Percentiles rank a stretch among this genome's conserved stretches.
Evolutionary conservation across 1,284 basidiomycete genomes (phyloP).

Genomic region (Lentinula novae-zelandiae): DNA sequence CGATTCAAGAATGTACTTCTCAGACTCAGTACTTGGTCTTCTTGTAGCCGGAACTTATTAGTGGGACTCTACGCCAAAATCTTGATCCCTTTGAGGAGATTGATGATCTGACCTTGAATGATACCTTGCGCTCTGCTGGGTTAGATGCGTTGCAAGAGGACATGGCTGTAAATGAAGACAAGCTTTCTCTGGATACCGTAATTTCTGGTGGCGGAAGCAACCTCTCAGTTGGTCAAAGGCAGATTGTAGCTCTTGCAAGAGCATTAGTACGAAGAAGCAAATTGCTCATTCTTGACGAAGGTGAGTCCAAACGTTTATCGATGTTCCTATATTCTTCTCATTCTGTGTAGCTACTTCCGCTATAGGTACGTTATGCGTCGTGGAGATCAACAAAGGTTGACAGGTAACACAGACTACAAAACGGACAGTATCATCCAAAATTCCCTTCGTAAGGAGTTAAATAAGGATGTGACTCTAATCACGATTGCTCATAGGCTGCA

Average conservation of each 20-base stretch:
- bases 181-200: slow-evolving; percentile 48
- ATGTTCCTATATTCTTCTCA: background rate
- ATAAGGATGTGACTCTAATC: slow-evolving; percentile 42
- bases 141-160: slow-evolving; percentile 44
- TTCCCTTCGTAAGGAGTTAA: slow-evolving; percentile 42
- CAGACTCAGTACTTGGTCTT: background rate
- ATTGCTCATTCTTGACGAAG: slow-evolving; percentile 56
- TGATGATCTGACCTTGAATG: slow-evolving; percentile 62
- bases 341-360: slow-evolving; percentile 28
- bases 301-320: slow-evolving; percentile 26
- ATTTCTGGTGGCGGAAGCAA: slow-evolving; percentile 50
- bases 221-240: slow-evolving; percentile 36
- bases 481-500: slow-evolving; percentile 55
- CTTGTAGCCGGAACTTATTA: slow-evolving; percentile 58
- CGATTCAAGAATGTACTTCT: background rate
- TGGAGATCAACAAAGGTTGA: slow-evolving; percentile 8
- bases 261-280: slow-evolving; percentile 34
- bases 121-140: slow-evolving; percentile 52
- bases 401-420: slow-evolving; percentile 31
- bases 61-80: slow-evolving; percentile 54
- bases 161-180: slow-evolving; percentile 42
- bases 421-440: slow-evolving; percentile 45
- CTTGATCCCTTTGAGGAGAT: slow-evolving; percentile 72
- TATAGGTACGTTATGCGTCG: slow-evolving; percentile 23
- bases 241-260: slow-evolving; percentile 25